Conservation (phyloP, 305 asterid genomes). For the Vinca major region DNA sequence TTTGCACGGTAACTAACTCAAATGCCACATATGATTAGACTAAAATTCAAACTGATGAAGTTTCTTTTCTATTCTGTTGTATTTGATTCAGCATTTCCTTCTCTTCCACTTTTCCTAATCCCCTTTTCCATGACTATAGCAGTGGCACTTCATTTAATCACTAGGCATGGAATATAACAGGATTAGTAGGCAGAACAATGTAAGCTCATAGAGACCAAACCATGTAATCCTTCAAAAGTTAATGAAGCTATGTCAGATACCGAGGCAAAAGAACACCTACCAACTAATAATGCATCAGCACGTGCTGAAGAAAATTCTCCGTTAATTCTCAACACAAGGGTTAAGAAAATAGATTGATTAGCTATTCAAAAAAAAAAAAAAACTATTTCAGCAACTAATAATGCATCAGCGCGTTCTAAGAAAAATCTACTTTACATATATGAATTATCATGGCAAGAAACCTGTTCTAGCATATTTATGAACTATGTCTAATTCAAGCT, state of each 20-base stretch:
- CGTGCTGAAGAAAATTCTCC: no score
- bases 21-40: neutral
- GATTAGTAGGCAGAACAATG: neutral
- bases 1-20: neutral
- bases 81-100: neutral
- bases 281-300: no score
- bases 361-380: no score
- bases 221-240: neutral
- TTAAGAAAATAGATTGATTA: no score
- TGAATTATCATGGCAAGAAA: neutral
- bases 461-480: no score
- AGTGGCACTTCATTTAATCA: neutral
- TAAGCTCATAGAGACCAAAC: neutral
- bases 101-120: neutral
- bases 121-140: neutral
- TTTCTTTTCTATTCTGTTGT: neutral
- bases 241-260: neutral
- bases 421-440: neutral
- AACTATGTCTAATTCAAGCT: neutral
- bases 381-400: no score
- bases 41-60: neutral
- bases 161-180: neutral
- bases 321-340: no score
- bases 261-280: neutral
- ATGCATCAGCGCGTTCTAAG: no score